Base-by-base conservation (phyloP, 2,329 filamentous ascomycete species). In the Elsinoe perseae region DNA sequence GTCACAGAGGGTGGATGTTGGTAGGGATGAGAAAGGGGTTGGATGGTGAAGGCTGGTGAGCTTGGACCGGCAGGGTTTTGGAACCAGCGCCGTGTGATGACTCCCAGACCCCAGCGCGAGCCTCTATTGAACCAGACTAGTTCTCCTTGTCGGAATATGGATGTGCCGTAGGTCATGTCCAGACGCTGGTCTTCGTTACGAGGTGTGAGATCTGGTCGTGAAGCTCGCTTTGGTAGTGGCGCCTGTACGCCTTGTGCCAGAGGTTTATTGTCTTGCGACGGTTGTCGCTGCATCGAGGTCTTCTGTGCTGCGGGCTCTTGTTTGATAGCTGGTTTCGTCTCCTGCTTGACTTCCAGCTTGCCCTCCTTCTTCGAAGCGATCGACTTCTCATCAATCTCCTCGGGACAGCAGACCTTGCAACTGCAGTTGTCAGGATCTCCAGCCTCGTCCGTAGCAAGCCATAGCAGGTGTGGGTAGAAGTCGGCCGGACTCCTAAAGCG, bases 401-500 rank as follows among this genome's bases (percentile, higher is more conserved):
- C 73, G 1, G 79, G 79, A 12, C 73, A 77, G 66, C 80, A 82
- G 52, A 81, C 70, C 65, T 79, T 80, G 70, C 80, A 82, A 16
- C 72, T 70, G 67, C 80, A 82, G 61, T 83, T 82, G 58, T 75
- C 71, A 46, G 70, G 71, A 60, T 82, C 77, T 42, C 74, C 76
- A 32, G 69, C 71, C 58, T 75, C 72, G 60, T 82, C 80, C 18
- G 75, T 77, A 46, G 69, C 70, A 1, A 83, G 74, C 78, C 80
- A 81, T 1, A 81, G 65, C 2, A 83, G 67, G 64, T 83, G 80
- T 2, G 78, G 79, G 59, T 81, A 80, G 69, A 83, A 83, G 60
- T 83, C 80, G 53, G 74, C 74, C 0, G 80, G 79, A 62, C 79
- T 82, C 56, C 80, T 69, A 64, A 77, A 83, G 50, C 79, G 73